Base-by-base conservation (phyloP, 345 rosid species). In the Arabidopsis suecica region DNA sequence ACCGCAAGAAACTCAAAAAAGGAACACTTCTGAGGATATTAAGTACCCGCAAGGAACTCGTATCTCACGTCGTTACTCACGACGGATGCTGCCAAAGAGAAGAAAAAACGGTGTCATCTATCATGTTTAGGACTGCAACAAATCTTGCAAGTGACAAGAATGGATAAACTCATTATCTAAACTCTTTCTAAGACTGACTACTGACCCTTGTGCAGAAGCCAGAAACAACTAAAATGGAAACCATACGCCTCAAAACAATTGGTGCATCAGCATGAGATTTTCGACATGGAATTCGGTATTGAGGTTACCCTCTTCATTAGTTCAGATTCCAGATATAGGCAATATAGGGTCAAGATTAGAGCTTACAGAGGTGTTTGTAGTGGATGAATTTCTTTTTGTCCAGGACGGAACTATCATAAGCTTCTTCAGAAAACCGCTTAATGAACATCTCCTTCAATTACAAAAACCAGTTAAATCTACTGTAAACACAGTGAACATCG, bases 11-110 rank as follows among this genome's bases (percentile, higher is more conserved):
- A 12, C 18, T 13, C 6, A 33, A 37, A 20, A 45, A 42, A 23
- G 34, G 1, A 32, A 57, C n/a, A 58, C 22, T 48, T 49, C 6
- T 14, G 0, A 58, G 13, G 53, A 38, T 59, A 6, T 33, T 20
- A 34, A 47, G 55, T 80, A 93, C 98, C 97, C 33, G 91, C 87
- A 84, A 93, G 89, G 69, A 93, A 93, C 77, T 91, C 94, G 10
- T 88, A 91, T 84, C 86, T 84, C 65, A 72, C 76, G 68, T 74
- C 76, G 40, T 86, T 74, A 79, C 79, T 64, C 28, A 91, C 91
- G 49, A 84, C 89, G 3, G 89, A 80, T 53, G 93, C 97, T 88
- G 96, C 56, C 62, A 90, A 75, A 48, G 78, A 61, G 36, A 5
- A 22, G 0, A 65, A 70, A 18, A 11, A 18, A 20, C 4, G 5